These are phyloP conservation scores for Neurospora terricola DNA, from an alignment of 495 filamentous ascomycete genomes.

Conservation along the genomic window DNA sequence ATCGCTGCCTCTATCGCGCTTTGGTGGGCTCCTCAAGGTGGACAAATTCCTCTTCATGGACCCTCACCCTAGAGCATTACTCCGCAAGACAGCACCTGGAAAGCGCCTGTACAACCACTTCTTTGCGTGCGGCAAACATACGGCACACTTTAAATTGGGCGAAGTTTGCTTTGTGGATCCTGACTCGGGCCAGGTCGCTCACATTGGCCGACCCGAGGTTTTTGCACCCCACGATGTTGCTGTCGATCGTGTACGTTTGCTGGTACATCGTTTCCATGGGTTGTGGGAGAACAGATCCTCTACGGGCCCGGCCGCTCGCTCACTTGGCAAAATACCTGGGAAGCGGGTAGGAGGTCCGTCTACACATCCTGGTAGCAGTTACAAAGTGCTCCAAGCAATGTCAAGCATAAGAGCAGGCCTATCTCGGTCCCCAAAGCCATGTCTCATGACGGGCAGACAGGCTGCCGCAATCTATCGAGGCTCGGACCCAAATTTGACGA, in stretches of 20 bases:
- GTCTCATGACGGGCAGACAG: conserved; percentile 12
- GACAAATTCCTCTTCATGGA: conserved; percentile 12
- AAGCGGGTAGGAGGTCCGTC: conserved; percentile 8
- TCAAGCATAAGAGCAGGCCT: not conserved
- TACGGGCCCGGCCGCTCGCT: conserved; percentile 12
- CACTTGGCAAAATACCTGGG: conserved; percentile 8
- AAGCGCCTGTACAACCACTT: conserved; percentile 14
- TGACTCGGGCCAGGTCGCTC: conserved; percentile 12
- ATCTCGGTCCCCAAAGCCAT: conserved; percentile 4
- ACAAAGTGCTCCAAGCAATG: not conserved
- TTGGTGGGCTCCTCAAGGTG: conserved; percentile 14
- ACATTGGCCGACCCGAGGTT: conserved; percentile 20
- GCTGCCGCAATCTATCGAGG: conserved; percentile 1
- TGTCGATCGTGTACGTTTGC: conserved; percentile 25
- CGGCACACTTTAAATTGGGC: conserved; percentile 22
- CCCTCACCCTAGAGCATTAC: conserved; percentile 10
- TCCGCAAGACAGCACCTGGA: conserved; percentile 11
- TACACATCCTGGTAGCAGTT: conserved; percentile 7
- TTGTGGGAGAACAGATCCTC: conserved; percentile 8
- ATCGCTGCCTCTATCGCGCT: conserved; percentile 14
- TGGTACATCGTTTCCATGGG: conserved; percentile 14
- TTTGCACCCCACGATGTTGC: conserved; percentile 27
- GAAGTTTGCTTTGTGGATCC: conserved; percentile 22
- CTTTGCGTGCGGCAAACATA: conserved; percentile 17
- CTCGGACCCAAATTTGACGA: conserved; percentile 11